Percentiles rank a stretch among this genome's conserved stretches.
phyloP scores from a whole-genome alignment of 208 protist species.

The Acanthamoeba pearcei region DNA sequence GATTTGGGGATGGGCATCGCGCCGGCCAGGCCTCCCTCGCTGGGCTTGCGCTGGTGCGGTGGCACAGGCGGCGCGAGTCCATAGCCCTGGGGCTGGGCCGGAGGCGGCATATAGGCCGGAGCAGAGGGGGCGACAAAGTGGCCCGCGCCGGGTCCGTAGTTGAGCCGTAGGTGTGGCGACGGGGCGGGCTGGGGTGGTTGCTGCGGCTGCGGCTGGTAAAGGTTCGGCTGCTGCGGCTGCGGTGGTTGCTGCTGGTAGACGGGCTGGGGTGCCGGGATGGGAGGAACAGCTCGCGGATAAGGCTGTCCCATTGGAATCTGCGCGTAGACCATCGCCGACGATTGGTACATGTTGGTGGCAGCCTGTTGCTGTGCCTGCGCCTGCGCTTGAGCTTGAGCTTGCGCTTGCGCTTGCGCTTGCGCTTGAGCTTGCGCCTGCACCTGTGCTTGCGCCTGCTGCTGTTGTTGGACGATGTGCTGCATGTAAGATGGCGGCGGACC shows the following conservation, averaged over 20 bases:
- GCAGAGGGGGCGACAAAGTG: constrained; percentile 7
- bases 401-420: background rate
- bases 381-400: background rate
- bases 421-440: background rate
- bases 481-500: constrained; percentile 45
- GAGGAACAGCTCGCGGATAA: background rate
- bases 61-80: constrained; percentile 30
- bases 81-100: background rate
- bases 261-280: background rate
- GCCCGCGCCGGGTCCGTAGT: background rate
- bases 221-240: background rate
- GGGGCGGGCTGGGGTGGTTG: background rate
- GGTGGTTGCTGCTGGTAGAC: constrained; percentile 22
- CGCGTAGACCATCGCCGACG: constrained; percentile 35
- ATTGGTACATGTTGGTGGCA: background rate
- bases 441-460: constrained; percentile 43
- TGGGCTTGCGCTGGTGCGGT: constrained; percentile 27
- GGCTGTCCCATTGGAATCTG: constrained; percentile 8
- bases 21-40: constrained; percentile 22
- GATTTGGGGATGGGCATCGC: background rate
- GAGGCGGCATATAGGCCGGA: constrained; percentile 9
- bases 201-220: background rate
- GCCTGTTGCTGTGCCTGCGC: constrained; percentile 8
- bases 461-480: constrained; percentile 51
- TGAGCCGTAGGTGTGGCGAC: background rate